Conservation (phyloP, 768 basidiomycete species). For the Mycena metata region DNA sequence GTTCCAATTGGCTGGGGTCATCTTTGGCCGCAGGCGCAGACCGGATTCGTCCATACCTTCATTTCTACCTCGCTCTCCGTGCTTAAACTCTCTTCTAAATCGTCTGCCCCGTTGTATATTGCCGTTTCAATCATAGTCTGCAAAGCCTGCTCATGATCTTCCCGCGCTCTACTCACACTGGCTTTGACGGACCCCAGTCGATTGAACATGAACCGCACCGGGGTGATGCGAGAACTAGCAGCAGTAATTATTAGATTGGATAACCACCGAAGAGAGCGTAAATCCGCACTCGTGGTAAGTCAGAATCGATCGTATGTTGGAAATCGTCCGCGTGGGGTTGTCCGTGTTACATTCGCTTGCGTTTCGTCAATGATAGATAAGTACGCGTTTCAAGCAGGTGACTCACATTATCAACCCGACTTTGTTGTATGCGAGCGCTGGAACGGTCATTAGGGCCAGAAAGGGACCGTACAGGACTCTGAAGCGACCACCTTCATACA, state of each 20-base stretch:
- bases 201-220: conserved; percentile 62
- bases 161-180: conserved; percentile 46
- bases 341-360: conserved; percentile 56
- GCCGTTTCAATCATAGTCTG: conserved; percentile 51
- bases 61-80: conserved; percentile 48
- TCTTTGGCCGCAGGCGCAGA: not conserved
- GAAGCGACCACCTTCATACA: conserved; percentile 50
- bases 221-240: conserved; percentile 56
- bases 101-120: conserved; percentile 54
- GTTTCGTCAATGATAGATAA: not conserved
- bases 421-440: conserved; percentile 54
- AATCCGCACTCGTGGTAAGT: conserved; percentile 49
- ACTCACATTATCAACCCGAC: conserved; percentile 62
- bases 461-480: too few species aligned
- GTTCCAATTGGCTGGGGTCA: not conserved
- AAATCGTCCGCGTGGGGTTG: conserved; percentile 60
- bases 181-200: conserved; percentile 57
- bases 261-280: conserved; percentile 6
- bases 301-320: conserved; percentile 54
- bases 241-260: not conserved
- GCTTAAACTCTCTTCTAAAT: conserved; percentile 53
- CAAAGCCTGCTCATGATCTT: conserved; percentile 35
- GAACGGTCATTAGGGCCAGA: too few species aligned
- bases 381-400: not conserved
- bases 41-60: conserved; percentile 47